Percentiles rank a stretch among this genome's conserved stretches.
phyloP scores from a whole-genome alignment of 2,329 filamentous ascomycete species.

The Talaromyces albobiverticillius region DNA sequence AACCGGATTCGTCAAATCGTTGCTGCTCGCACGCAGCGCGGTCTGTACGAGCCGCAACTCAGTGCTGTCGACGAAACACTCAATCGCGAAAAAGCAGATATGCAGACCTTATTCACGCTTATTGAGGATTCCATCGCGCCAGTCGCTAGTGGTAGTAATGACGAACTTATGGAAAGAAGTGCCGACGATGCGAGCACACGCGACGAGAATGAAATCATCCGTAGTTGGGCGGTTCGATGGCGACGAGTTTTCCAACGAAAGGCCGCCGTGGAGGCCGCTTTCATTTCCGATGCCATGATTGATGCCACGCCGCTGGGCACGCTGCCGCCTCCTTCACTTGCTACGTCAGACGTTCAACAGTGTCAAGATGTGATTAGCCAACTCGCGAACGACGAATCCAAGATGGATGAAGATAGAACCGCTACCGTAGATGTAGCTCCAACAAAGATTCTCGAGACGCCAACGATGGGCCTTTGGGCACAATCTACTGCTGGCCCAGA shows the following conservation, averaged over 20 bases:
- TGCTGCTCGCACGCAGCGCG: constrained; percentile 57
- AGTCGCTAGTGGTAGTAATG: constrained; percentile 70
- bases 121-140: constrained; percentile 75
- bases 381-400: no score
- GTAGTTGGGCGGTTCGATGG: constrained; percentile 83
- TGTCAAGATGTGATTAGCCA: no score
- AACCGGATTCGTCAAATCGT: constrained; percentile 80
- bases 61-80: constrained; percentile 64
- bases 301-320: constrained; percentile 45
- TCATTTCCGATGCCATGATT: constrained; percentile 56
- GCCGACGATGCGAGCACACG: constrained; percentile 49
- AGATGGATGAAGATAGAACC: no score
- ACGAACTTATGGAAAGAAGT: constrained; percentile 67
- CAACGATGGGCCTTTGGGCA: no score
- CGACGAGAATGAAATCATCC: constrained; percentile 63
- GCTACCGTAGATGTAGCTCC: no score
- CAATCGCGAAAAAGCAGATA: constrained; percentile 66
- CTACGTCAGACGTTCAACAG: no score
- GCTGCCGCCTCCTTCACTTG: constrained; percentile 28
- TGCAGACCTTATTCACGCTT: constrained; percentile 74
- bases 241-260: constrained; percentile 78
- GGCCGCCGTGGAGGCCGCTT: constrained; percentile 78
- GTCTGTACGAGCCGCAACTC: constrained; percentile 53
- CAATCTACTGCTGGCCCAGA: no score
- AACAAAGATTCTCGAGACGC: no score